Conservation (phyloP, 1,284 basidiomycete genomes). For the Apiotrichum porosum region DNA sequence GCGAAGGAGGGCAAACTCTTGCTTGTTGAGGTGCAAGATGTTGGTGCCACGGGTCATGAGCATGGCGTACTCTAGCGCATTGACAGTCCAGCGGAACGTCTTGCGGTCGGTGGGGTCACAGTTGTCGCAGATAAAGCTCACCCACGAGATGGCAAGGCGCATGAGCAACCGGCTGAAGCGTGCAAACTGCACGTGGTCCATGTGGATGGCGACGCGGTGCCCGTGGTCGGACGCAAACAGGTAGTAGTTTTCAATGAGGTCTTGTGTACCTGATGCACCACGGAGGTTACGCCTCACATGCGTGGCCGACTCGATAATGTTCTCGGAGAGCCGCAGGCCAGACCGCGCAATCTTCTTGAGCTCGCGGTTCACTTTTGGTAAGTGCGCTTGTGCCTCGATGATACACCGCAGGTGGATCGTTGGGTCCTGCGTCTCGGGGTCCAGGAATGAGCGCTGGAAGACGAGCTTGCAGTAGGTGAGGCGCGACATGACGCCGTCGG, state of each 20-base stretch:
- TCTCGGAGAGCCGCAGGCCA: slow-evolving; percentile 84
- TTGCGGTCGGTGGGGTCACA: slow-evolving; percentile 94
- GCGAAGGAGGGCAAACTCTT: slow-evolving; percentile 82
- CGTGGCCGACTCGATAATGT: slow-evolving; percentile 84
- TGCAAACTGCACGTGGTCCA: slow-evolving; percentile 66
- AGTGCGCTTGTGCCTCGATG: slow-evolving; percentile 83
- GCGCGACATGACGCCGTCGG: slow-evolving; percentile 76
- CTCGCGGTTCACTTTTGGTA: slow-evolving; percentile 83
- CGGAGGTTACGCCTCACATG: slow-evolving; percentile 66
- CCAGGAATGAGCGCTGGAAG: slow-evolving; percentile 63
- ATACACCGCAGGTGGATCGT: slow-evolving; percentile 50
- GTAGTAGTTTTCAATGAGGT: slow-evolving; percentile 93
- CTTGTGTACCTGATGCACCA: slow-evolving; percentile 65
- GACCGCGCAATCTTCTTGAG: slow-evolving; percentile 84
- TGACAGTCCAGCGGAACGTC: slow-evolving; percentile 98
- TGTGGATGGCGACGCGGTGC: slow-evolving; percentile 77
- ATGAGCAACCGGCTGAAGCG: slow-evolving; percentile 80
- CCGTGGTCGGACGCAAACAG: slow-evolving; percentile 89
- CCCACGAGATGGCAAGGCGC: slow-evolving; percentile 90
- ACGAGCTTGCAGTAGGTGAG: slow-evolving; percentile 72
- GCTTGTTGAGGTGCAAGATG: slow-evolving; percentile 81
- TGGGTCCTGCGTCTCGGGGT: slow-evolving; percentile 38
- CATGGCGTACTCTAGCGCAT: slow-evolving; percentile 89
- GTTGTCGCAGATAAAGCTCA: slow-evolving; percentile 96
- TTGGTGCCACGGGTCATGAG: slow-evolving; percentile 82